Percentiles rank a stretch among this genome's conserved stretches.
Evolutionary conservation across 164 flowering plant species (phyloP).

Genomic region (Santalum album): DNA sequence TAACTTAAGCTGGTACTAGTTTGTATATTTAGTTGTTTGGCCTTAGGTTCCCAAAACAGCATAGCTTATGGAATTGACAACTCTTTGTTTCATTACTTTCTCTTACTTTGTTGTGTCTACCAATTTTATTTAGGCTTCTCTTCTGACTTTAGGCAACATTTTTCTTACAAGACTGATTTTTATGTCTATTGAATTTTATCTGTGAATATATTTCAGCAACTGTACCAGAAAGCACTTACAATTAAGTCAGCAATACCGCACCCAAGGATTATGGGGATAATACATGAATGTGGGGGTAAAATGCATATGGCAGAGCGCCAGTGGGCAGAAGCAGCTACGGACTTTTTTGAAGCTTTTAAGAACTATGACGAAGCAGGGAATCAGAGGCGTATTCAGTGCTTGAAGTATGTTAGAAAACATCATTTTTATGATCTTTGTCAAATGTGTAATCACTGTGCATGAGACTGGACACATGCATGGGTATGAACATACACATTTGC

Average conservation of each 20-base stretch:
- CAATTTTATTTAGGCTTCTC: no score
- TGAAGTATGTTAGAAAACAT: conserved; percentile 62
- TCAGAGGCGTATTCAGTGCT: conserved; percentile 92
- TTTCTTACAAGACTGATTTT: neutral
- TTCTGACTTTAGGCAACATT: no score
- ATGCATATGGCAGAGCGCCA: conserved; percentile 99
- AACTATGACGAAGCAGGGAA: conserved; percentile 99
- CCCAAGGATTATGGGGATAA: conserved; percentile 98
- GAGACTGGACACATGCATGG: no score
- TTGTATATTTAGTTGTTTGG: no score
- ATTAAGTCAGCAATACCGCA: conserved; percentile 98
- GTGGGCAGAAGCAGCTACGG: conserved; percentile 98
- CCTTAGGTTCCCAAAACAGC: no score
- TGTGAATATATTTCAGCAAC: conserved; percentile 53
- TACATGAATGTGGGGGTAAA: conserved; percentile 98
- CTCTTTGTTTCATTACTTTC: no score
- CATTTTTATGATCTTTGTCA: neutral
- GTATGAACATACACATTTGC: no score
- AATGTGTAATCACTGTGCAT: neutral
- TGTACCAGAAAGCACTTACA: conserved; percentile 87
- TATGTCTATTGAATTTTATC: neutral
- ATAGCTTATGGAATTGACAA: no score
- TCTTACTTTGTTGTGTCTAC: no score
- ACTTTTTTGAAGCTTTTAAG: conserved; percentile 98
- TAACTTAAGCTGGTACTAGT: no score